These are phyloP conservation scores for Ascochyta koolunga DNA, from an alignment of 2,329 filamentous ascomycete genomes.

Conservation along the genomic window DNA sequence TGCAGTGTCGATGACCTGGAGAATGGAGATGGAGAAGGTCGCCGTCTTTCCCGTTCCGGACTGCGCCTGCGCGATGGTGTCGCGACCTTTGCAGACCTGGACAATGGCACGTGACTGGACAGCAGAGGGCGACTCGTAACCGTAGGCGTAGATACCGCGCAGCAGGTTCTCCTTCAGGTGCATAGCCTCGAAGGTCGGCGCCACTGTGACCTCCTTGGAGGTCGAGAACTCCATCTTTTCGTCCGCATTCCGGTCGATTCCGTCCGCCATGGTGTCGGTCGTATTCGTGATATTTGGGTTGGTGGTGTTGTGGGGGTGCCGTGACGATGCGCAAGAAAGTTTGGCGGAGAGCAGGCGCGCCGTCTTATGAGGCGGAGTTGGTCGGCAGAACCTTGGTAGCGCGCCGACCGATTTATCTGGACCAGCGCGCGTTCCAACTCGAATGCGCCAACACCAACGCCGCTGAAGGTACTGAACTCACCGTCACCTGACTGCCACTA, in stretches of 20 bases:
- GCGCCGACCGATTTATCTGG: conserved; percentile 24
- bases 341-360: conserved; percentile 26
- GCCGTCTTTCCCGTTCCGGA: conserved; percentile 97
- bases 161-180: conserved; percentile 96
- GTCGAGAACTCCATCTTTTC: conserved; percentile 98
- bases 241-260: conserved; percentile 89
- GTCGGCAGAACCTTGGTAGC: conserved; percentile 26
- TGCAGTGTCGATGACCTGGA: conserved; percentile 93
- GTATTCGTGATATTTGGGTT: not conserved
- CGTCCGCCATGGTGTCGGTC: conserved; percentile 78
- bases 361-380: conserved; percentile 16
- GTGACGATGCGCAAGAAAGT: conserved; percentile 31
- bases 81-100: conserved; percentile 97
- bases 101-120: conserved; percentile 98
- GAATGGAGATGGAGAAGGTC: conserved; percentile 94
- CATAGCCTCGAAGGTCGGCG: conserved; percentile 77
- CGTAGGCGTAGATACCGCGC: conserved; percentile 96
- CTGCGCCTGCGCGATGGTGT: conserved; percentile 97
- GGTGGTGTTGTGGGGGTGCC: conserved; percentile 11
- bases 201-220: conserved; percentile 95
- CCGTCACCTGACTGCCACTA: conserved; percentile 16
- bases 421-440: conserved; percentile 19
- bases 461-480: conserved; percentile 32
- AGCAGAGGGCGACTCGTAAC: conserved; percentile 96
- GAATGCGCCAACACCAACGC: conserved; percentile 21